Conservation (phyloP, 441 rosid genomes). For the Theobroma grandiflorum region DNA sequence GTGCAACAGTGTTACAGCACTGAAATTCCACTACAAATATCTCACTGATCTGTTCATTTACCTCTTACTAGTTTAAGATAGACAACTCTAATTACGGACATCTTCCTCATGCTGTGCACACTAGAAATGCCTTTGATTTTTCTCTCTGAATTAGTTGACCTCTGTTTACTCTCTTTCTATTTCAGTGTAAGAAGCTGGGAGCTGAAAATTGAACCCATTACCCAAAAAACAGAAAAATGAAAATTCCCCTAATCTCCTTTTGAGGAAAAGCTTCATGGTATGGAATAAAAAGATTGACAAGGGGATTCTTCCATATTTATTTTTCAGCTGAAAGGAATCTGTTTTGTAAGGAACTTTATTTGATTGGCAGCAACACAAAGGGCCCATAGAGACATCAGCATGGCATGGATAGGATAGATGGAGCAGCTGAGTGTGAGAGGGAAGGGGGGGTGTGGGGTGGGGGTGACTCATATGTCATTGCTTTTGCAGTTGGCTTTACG, state of each 20-base stretch:
- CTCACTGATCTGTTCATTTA: background rate
- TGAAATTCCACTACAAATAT: background rate
- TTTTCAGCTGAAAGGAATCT: background rate
- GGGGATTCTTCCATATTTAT: conserved; percentile 3
- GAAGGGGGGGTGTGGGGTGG: background rate
- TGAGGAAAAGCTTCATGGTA: background rate
- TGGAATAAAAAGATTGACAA: background rate
- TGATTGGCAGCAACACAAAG: conserved; percentile 6
- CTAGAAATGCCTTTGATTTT: too few relatives aligned
- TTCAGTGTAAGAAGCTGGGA: background rate
- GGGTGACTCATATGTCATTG: conserved; percentile 17
- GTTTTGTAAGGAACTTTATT: background rate
- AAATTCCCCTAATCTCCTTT: background rate
- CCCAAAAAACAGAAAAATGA: background rate
- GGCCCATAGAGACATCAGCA: conserved; percentile 32
- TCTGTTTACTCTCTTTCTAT: background rate
- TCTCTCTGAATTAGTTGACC: background rate
- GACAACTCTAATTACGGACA: too few relatives aligned
- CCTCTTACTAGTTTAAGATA: background rate
- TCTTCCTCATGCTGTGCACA: too few relatives aligned
- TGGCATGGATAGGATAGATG: too few relatives aligned
- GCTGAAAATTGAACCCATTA: background rate
- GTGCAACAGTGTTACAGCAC: background rate
- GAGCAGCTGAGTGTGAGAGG: background rate
- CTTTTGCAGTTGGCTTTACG: conserved; percentile 29